These are phyloP conservation scores for Pestalotiopsis sp. DNA, from an alignment of 2,329 filamentous ascomycete genomes.

Conservation along the genomic window DNA sequence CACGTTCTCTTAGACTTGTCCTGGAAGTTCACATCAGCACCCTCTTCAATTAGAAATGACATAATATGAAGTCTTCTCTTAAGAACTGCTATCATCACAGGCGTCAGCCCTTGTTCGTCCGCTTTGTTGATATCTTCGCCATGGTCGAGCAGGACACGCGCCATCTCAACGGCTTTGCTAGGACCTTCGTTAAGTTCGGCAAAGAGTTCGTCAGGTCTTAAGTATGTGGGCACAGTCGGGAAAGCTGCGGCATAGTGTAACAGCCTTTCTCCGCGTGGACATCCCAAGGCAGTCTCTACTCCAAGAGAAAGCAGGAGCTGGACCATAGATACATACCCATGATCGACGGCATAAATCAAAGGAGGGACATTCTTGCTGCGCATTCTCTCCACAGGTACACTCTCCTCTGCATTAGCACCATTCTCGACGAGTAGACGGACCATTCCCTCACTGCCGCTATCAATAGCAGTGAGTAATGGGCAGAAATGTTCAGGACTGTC, in stretches of 20 bases:
- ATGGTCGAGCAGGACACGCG: background rate
- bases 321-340: background rate
- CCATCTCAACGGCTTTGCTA: no score
- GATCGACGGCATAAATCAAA: background rate
- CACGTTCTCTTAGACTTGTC: background rate
- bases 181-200: no score
- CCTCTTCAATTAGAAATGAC: background rate
- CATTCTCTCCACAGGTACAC: no score
- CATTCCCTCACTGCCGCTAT: background rate
- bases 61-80: background rate
- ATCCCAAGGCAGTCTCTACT: background rate
- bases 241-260: background rate
- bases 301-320: background rate
- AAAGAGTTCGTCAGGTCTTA: no score
- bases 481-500: no score
- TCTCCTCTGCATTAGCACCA: background rate
- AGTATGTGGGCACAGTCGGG: no score
- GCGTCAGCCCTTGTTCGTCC: background rate
- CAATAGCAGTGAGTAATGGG: background rate
- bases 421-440: background rate
- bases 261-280: background rate
- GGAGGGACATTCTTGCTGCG: background rate
- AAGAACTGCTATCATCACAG: background rate
- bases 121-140: background rate
- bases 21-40: background rate